Conservation (phyloP, 2,329 filamentous ascomycete species). For the Aciculosporium take region DNA sequence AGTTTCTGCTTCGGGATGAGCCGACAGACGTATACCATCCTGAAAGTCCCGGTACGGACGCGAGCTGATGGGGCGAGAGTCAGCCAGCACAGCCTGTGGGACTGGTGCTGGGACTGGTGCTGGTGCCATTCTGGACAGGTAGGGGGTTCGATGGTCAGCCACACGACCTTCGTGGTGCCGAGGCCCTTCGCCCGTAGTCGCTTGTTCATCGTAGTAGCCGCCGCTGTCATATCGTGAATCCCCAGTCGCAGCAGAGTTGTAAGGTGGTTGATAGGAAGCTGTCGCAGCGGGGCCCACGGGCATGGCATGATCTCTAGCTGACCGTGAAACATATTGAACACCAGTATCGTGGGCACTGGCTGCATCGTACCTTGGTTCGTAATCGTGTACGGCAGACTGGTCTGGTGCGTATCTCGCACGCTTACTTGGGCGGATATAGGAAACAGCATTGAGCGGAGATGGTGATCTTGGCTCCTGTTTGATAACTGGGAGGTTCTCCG, state of each 20-base stretch:
- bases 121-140: conserved; percentile 23
- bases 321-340: conserved; percentile 18
- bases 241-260: conserved; percentile 13
- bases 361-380: conserved; percentile 29
- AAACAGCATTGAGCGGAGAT: conserved; percentile 40
- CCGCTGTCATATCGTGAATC: conserved; percentile 17
- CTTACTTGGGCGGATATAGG: conserved; percentile 41
- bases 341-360: conserved; percentile 21
- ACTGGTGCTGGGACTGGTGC: conserved; percentile 25
- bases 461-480: conserved; percentile 52
- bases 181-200: conserved; percentile 15
- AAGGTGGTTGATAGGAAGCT: conserved; percentile 6
- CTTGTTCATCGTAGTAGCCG: conserved; percentile 20
- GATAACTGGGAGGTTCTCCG: conserved; percentile 38
- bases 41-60: conserved; percentile 30
- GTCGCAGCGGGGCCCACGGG: conserved; percentile 1
- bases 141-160: conserved; percentile 17
- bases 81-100: conserved; percentile 28
- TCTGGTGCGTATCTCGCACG: conserved; percentile 35
- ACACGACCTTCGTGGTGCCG: conserved; percentile 25
- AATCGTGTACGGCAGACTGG: conserved; percentile 18
- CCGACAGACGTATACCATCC: conserved; percentile 29
- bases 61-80: conserved; percentile 25
- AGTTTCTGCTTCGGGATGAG: conserved; percentile 34
- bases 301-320: conserved; percentile 17